Evolutionary conservation across 2,329 filamentous ascomycete genomes (phyloP).

Genomic region (Cladosporium sp.): DNA sequence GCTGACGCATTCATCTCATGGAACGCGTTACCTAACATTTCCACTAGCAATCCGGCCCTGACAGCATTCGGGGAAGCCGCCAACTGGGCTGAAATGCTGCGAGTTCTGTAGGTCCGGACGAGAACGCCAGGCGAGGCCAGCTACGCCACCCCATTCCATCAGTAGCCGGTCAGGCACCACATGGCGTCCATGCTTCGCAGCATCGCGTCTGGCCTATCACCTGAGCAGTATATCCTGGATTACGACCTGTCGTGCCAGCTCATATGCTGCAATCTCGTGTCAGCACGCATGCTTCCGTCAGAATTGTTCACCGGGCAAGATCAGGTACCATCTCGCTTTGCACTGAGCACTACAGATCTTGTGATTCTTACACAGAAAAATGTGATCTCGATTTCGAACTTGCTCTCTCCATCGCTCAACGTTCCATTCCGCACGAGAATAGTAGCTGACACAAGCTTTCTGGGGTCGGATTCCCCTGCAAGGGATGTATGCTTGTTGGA

Average conservation of each 20-base stretch:
- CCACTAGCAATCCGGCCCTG: neutral
- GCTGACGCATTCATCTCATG: neutral
- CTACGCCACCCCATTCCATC: constrained; percentile 13
- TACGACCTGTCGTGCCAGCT: constrained; percentile 9
- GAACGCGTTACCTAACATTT: neutral
- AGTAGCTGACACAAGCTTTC: constrained; percentile 3
- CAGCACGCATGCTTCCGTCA: constrained; percentile 1
- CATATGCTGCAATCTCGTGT: neutral
- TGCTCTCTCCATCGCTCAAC: neutral
- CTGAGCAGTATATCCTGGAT: neutral
- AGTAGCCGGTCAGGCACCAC: constrained; percentile 16
- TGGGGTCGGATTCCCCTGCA: neutral
- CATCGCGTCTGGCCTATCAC: neutral
- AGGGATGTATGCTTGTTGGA: neutral
- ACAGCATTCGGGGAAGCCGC: neutral
- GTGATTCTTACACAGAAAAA: neutral
- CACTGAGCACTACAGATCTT: neutral
- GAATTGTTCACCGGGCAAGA: neutral
- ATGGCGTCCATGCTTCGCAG: constrained; percentile 14
- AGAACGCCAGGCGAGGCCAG: constrained; percentile 10
- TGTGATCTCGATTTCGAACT: neutral
- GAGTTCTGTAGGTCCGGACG: constrained; percentile 6
- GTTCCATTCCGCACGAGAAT: neutral
- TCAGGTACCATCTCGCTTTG: neutral
- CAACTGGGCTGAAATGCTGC: neutral